These are phyloP conservation scores for Ciborinia camelliae DNA, from an alignment of 2,329 filamentous ascomycete genomes.

Conservation along the genomic window DNA sequence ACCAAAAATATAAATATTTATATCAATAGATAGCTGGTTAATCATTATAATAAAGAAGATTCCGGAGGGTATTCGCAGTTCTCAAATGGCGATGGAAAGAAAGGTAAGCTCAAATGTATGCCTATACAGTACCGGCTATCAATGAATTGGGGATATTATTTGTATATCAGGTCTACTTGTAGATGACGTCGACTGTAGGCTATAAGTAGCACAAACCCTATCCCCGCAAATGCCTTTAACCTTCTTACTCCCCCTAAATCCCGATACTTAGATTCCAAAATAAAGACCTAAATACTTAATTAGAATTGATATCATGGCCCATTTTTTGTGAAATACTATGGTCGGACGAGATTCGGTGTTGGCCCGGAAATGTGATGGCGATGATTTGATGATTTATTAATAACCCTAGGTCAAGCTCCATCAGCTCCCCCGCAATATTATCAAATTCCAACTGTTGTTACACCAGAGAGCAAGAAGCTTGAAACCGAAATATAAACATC, in stretches of 20 bases:
- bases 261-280: not conserved
- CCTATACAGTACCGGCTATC: too few species aligned
- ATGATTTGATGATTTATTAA: not conserved
- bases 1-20: too few species aligned
- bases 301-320: not conserved
- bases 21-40: too few species aligned
- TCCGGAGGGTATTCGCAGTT: not conserved
- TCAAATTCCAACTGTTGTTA: too few species aligned
- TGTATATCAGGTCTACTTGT: not conserved
- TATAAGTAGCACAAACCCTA: conserved; percentile 1
- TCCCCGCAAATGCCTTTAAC: not conserved
- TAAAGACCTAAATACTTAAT: not conserved
- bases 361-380: conserved; percentile 8
- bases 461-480: not conserved
- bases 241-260: not conserved
- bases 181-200: not conserved
- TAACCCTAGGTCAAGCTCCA: not conserved
- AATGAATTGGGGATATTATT: too few species aligned
- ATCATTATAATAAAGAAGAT: too few species aligned
- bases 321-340: too few species aligned
- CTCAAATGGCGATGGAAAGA: not conserved
- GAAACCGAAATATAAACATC: not conserved
- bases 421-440: conserved; percentile 14
- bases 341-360: conserved; percentile 10
- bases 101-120: not conserved